A percentile compares a stretch with the other conserved stretches of the same genome.
Evolutionary conservation across 768 basidiomycete genomes (phyloP).

Genomic region (Lepiota venenata): DNA sequence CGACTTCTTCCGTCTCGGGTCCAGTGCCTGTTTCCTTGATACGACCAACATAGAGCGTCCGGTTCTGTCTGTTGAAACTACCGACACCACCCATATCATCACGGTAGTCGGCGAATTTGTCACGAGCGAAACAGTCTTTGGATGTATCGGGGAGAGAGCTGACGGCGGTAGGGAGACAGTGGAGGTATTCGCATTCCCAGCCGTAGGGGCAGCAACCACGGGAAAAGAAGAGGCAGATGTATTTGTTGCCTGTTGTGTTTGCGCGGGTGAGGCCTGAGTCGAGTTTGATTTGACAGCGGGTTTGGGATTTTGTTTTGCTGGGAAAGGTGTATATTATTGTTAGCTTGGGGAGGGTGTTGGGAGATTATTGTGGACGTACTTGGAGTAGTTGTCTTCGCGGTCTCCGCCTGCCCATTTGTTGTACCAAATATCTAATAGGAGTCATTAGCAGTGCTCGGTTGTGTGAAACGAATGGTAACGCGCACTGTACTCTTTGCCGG

Average conservation of each 20-base stretch:
- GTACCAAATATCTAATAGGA: conserved; percentile 85
- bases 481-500: conserved; percentile 95
- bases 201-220: conserved; percentile 98
- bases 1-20: conserved; percentile 87
- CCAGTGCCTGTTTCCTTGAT: conserved; percentile 91
- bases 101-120: conserved; percentile 95
- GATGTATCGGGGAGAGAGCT: conserved; percentile 82
- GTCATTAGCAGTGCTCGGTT: not conserved
- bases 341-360: not conserved
- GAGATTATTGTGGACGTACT: conserved; percentile 45
- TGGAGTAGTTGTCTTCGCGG: conserved; percentile 93
- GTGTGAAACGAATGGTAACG: conserved; percentile 17
- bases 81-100: conserved; percentile 99
- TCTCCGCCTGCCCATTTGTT: conserved; percentile 99
- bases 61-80: conserved; percentile 90
- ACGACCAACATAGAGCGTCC: conserved; percentile 91
- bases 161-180: conserved; percentile 74
- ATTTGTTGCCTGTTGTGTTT: conserved; percentile 89
- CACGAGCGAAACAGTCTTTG: conserved; percentile 95
- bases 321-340: conserved; percentile 6
- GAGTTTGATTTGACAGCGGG: conserved; percentile 81
- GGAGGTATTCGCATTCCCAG: conserved; percentile 96
- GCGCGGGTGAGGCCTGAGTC: conserved; percentile 95
- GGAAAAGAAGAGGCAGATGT: conserved; percentile 92
- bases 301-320: conserved; percentile 93